Base-by-base conservation (phyloP, 768 basidiomycete genomes). In the Auricularia auricula-judae region DNA sequence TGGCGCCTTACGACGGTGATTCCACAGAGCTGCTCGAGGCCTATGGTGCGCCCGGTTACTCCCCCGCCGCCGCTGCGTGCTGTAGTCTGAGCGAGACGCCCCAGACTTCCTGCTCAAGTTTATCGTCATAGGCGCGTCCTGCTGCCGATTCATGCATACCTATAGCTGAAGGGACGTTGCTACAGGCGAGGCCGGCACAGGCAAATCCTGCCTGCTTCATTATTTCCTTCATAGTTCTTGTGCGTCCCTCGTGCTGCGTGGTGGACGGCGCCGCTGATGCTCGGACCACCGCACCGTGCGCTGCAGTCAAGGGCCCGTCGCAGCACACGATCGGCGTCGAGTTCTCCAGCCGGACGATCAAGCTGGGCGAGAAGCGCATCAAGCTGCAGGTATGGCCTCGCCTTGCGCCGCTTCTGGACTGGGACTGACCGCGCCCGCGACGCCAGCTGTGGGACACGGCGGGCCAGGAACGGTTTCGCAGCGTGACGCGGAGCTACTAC, bases 301-400 rank as follows among this genome's bases (percentile, higher is more conserved):
- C 7, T 42, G 12, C 66, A 97, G 94, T 95, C 82, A 96, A 94
- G 77, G 88, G 92, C 69, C 89, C 96, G 75, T 93, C 93, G 4
- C 91, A 95, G 76, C 97, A 98, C 74, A 98, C 97, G 14, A 98
- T 99, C 65, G 97, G 96, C 10, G 97, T 99, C 35, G 97, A 98
- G 72, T 98, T 99, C 73, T 93, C 93, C 18, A 96, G 93, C 72
- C 81, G 94, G 69, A 94, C 93, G 0, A 85, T 99, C 66, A 89
- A 88, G 71, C 81, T 98, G 29, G 95, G 91, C 62, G 94, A 97
- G 80, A 92, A 93, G 77, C 84, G 89, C 68, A 93, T 97, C 68
- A 98, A 97, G 75, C 82, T 98, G 44, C 96, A 98, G 85, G 94
- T 93, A n/a, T n/a, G n/a, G n/a, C n/a, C n/a, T n/a, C n/a, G n/a